A percentile compares a stretch with the other conserved stretches of the same genome.
Conservation (phyloP, 2,329 filamentous ascomycete genomes). For the Fusarium subtropicale region DNA sequence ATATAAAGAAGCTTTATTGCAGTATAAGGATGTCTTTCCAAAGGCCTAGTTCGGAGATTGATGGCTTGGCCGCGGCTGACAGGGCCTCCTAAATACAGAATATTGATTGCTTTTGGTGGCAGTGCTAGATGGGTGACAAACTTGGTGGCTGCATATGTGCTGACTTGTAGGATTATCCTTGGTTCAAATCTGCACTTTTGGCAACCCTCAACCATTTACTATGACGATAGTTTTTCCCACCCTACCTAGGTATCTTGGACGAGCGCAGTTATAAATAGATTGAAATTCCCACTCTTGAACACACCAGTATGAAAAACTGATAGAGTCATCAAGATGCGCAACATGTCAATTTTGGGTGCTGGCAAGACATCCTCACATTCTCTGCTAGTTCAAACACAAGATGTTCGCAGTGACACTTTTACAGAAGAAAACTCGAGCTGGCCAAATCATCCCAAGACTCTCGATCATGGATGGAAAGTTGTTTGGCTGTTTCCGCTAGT, state of each 20-base stretch:
- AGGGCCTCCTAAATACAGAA: not conserved
- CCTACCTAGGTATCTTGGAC: no score
- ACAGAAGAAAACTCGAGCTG: not conserved
- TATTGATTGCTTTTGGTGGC: not conserved
- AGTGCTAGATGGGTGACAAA: not conserved
- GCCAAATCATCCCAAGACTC: not conserved
- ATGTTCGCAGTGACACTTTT: not conserved
- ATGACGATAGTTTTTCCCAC: no score
- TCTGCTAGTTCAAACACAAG: not conserved
- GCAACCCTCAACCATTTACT: no score
- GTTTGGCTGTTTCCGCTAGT: not conserved
- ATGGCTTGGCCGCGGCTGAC: no score
- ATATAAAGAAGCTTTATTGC: conserved; percentile 35
- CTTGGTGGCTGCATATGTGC: not conserved
- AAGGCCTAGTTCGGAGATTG: not conserved
- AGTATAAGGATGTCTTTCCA: conserved; percentile 42
- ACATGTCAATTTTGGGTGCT: not conserved
- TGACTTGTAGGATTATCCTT: not conserved
- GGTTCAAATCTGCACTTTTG: not conserved
- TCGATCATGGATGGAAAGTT: not conserved
- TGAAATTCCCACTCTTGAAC: no score
- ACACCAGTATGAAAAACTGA: no score
- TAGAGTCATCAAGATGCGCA: no score
- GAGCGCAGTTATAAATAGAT: no score
- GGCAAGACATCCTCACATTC: not conserved